These are phyloP conservation scores for Globisporangium nodosum DNA, from an alignment of 352 stramenopile genomes.

Conservation along the genomic window DNA sequence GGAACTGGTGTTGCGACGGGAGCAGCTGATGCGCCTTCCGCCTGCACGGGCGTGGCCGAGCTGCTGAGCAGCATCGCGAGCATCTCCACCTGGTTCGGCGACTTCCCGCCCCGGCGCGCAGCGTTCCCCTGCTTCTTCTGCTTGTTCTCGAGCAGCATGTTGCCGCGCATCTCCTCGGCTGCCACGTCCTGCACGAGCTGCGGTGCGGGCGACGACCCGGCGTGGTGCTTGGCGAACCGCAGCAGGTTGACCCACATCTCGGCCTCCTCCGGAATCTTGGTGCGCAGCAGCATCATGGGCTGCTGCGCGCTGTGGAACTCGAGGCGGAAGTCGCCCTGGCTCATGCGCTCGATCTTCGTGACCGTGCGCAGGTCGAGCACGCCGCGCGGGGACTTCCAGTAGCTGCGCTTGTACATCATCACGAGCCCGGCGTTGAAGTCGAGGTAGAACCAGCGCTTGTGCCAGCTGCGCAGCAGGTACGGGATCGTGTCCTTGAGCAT, in stretches of 20 bases:
- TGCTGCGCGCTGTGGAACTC: conserved; percentile 43
- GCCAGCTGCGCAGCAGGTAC: conserved; percentile 70
- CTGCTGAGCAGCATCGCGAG: conserved; percentile 31
- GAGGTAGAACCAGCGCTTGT: conserved; percentile 80
- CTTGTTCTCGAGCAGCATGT: conserved; percentile 27
- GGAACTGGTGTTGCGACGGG: neutral
- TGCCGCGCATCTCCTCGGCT: conserved; percentile 14
- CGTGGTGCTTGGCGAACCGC: conserved; percentile 53
- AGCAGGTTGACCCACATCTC: conserved; percentile 76
- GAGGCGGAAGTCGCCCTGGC: conserved; percentile 58
- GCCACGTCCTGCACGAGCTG: conserved; percentile 18
- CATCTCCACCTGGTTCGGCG: conserved; percentile 29
- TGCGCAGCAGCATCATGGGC: conserved; percentile 54
- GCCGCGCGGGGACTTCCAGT: conserved; percentile 73
- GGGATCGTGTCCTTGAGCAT: conserved; percentile 72
- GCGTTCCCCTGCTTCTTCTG: conserved; percentile 22
- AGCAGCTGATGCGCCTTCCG: conserved; percentile 15
- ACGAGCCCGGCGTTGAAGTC: conserved; percentile 68
- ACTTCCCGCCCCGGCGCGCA: conserved; percentile 7
- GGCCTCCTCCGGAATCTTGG: conserved; percentile 47
- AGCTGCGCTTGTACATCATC: conserved; percentile 82
- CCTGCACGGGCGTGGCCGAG: too few species aligned
- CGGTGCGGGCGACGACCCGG: conserved; percentile 14
- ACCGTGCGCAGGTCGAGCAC: conserved; percentile 67
- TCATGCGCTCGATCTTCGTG: conserved; percentile 61